Percentiles rank a stretch among this genome's conserved stretches.
These are phyloP conservation scores for Biscutella laevigata DNA, from an alignment of 441 rosid species.

Conservation along the genomic window DNA sequence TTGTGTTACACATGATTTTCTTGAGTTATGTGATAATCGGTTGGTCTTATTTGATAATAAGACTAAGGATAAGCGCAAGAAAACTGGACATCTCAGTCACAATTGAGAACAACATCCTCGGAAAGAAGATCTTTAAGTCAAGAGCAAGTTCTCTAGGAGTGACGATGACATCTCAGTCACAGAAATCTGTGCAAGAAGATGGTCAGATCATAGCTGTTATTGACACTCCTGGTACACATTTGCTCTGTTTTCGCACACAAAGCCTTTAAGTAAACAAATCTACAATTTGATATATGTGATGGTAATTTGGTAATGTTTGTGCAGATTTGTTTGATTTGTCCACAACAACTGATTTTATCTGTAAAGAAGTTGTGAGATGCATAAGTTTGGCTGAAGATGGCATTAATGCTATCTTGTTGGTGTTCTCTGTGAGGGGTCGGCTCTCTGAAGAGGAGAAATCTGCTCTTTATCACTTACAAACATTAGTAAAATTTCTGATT, in stretches of 20 bases:
- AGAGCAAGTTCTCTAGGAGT: constrained; percentile 56
- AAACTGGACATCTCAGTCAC: too few species aligned
- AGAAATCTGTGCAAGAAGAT: constrained; percentile 34
- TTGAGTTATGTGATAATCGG: too few species aligned
- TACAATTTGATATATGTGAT: too few species aligned
- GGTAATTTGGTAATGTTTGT: not conserved
- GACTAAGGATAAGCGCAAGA: too few species aligned
- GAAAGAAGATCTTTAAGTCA: constrained; percentile 56
- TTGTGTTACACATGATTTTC: too few species aligned
- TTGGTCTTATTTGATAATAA: too few species aligned
- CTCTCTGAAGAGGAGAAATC: constrained; percentile 61
- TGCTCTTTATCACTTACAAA: constrained; percentile 48
- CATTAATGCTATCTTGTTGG: constrained; percentile 68
- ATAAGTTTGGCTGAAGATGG: constrained; percentile 75
- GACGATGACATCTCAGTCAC: constrained; percentile 58
- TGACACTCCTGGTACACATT: constrained; percentile 96
- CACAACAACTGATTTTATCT: constrained; percentile 44
- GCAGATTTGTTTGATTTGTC: constrained; percentile 75
- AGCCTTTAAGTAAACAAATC: too few species aligned
- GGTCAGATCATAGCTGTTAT: constrained; percentile 64
- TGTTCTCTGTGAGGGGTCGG: constrained; percentile 54
- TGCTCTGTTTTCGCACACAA: too few species aligned
- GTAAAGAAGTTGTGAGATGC: constrained; percentile 72
- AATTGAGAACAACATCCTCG: constrained; percentile 78
- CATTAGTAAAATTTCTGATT: constrained; percentile 51